Conservation (phyloP, 1,139 yeast species). For the Lodderomyces margitis region DNA sequence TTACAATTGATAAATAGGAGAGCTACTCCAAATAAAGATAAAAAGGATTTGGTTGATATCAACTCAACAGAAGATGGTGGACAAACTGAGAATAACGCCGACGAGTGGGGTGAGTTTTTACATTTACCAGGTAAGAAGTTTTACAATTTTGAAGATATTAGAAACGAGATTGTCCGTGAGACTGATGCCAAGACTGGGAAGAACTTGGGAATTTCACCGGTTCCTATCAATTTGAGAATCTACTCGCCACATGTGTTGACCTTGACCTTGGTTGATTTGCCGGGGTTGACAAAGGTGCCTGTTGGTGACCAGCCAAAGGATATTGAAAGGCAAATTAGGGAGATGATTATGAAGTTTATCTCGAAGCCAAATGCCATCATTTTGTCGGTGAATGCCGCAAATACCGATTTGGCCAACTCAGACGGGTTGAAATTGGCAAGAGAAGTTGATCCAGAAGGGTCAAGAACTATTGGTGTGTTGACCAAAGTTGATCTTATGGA, state of each 20-base stretch:
- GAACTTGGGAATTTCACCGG: constrained; percentile 87
- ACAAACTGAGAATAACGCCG: constrained; percentile 70
- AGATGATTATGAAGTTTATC: constrained; percentile 90
- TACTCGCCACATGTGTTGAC: constrained; percentile 96
- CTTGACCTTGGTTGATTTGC: constrained; percentile 92
- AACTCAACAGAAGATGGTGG: constrained; percentile 44
- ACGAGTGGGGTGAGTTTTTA: constrained; percentile 98
- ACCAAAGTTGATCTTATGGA: constrained; percentile 98
- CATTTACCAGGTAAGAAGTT: constrained; percentile 89
- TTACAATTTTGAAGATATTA: constrained; percentile 85
- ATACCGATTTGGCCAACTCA: constrained; percentile 95
- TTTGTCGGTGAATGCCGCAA: constrained; percentile 93
- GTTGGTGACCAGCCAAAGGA: constrained; percentile 99
- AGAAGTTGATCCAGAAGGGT: constrained; percentile 97
- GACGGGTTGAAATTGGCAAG: constrained; percentile 96
- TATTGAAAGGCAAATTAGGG: constrained; percentile 90
- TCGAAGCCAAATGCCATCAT: constrained; percentile 96
- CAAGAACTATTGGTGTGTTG: constrained; percentile 93
- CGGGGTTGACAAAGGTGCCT: constrained; percentile 98
- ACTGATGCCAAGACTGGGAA: constrained; percentile 94
- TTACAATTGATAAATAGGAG: constrained; percentile 78
- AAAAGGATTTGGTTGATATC: constrained; percentile 31
- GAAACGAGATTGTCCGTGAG: constrained; percentile 87
- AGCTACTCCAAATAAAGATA: constrained; percentile 23
- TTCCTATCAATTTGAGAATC: constrained; percentile 90